Conservation (phyloP, 495 filamentous ascomycete species). For the Bryoglossum gracile region DNA sequence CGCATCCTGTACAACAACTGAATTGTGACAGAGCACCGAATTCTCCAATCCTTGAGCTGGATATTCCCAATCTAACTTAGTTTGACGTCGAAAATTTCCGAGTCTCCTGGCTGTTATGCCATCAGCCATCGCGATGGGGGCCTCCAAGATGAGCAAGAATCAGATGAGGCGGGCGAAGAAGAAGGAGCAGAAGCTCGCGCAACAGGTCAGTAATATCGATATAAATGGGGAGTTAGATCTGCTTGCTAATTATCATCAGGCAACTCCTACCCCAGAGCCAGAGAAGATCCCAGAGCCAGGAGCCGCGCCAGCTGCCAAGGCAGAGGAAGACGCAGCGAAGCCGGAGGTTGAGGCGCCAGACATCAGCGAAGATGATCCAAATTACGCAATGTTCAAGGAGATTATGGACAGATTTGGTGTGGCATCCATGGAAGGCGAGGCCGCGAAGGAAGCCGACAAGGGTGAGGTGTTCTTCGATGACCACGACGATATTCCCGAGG, state of each 20-base stretch:
- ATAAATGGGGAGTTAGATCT: no score
- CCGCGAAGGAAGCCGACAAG: slow-evolving; percentile 62
- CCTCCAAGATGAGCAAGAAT: slow-evolving; percentile 71
- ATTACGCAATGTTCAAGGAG: slow-evolving; percentile 75
- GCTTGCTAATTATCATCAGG: slow-evolving; percentile 21
- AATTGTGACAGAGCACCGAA: no score
- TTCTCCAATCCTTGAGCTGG: no score
- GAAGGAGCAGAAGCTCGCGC: slow-evolving; percentile 70
- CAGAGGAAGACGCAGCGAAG: slow-evolving; percentile 28
- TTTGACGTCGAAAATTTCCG: background rate
- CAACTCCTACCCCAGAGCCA: slow-evolving; percentile 28
- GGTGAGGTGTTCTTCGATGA: slow-evolving; percentile 82
- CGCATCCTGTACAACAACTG: no score
- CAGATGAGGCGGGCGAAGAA: slow-evolving; percentile 81
- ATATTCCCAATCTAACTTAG: no score
- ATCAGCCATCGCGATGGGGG: slow-evolving; percentile 39
- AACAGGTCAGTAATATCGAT: slow-evolving; percentile 27
- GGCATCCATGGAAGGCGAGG: slow-evolving; percentile 47
- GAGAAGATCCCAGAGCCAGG: slow-evolving; percentile 17
- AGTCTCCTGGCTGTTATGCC: slow-evolving; percentile 6
- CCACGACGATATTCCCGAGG: slow-evolving; percentile 82
- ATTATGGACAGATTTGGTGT: slow-evolving; percentile 69
- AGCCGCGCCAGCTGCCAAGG: slow-evolving; percentile 20
- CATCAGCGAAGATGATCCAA: slow-evolving; percentile 61
- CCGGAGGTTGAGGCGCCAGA: slow-evolving; percentile 32